Evolutionary conservation across 2,329 filamentous ascomycete genomes (phyloP), one percentile per base, ranked within the genome.

Genomic region (Aureobasidium subglaciale): DNA sequence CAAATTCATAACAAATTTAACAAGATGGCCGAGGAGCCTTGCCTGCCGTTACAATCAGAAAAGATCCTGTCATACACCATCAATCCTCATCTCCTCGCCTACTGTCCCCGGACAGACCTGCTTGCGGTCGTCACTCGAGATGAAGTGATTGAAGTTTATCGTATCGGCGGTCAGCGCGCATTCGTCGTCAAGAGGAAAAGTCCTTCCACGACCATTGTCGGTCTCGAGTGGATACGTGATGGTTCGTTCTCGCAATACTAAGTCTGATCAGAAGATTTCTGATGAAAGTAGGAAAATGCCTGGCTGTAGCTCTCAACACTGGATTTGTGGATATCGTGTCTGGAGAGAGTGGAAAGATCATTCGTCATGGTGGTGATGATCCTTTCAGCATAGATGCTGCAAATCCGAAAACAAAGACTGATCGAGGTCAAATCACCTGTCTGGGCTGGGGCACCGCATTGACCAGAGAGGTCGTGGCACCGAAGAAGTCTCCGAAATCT

Each of bases 41-140:
- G 25, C 10, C 38, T 61, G 18, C 56, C 58, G 7, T 6, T 61
- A 5, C 61, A 67, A 11, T 80, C 80, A 70, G 78, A 84, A 65
- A 83, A 81, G 62, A 73, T 75, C 61, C 77, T 86, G 59, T 75
- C 79, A 49, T 72, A 77, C 42, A 76, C 77, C 22, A 76, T 83
- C 20, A 76, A 80, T 34, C 72, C 76, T 32, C 74, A 77, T 43
- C 79, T 86, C 49, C 76, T 92, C 30, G 79, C 84, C 24, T 89
- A 87, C 70, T 95, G 90, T 70, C 89, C 91, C 15, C 86, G 85
- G 8, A 88, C 95, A 75, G 89, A 96, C 71, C 78, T 97, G 42
- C 78, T 87, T n/a, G 85, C 86, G 5, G 78, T 90, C 11, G 87
- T 87, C 11, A 81, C 79, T n/a, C 77, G 79, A 15, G 81, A 84